Percentiles rank a stretch among this genome's conserved stretches.
Evolutionary conservation across 2,329 filamentous ascomycete species (phyloP).

Genomic region (Didymella exigua): DNA sequence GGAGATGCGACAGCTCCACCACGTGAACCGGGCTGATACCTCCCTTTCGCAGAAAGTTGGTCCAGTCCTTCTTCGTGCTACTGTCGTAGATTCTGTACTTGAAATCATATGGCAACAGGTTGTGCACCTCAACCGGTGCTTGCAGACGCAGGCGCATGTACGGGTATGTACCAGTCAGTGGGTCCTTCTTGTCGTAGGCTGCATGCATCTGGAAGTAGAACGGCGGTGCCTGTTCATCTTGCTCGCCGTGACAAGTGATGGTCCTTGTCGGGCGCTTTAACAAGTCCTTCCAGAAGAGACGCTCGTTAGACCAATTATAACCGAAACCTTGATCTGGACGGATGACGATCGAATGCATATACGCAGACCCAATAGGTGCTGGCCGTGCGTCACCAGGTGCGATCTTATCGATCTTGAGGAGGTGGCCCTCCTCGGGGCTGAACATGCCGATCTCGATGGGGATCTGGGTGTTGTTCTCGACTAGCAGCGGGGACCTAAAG

Average conservation of each 20-base stretch:
- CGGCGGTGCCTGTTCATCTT: constrained; percentile 73
- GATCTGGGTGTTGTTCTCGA: constrained; percentile 97
- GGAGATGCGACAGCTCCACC: constrained; percentile 90
- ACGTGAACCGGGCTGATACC: constrained; percentile 97
- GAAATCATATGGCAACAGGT: constrained; percentile 95
- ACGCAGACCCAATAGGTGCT: constrained; percentile 89
- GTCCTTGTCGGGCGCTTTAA: constrained; percentile 83
- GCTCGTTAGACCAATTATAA: constrained; percentile 91
- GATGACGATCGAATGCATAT: constrained; percentile 83
- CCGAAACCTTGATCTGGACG: constrained; percentile 95
- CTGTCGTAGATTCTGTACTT: constrained; percentile 99
- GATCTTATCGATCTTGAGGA: constrained; percentile 98
- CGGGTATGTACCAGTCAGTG: constrained; percentile 82
- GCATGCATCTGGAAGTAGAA: constrained; percentile 98
- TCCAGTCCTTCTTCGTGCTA: constrained; percentile 98
- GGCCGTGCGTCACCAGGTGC: constrained; percentile 87
- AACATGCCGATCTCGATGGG: constrained; percentile 92
- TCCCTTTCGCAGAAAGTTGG: constrained; percentile 94
- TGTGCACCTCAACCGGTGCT: constrained; percentile 91
- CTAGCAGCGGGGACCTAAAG: constrained; percentile 84
- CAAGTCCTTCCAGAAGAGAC: constrained; percentile 90
- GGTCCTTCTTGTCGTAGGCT: constrained; percentile 80
- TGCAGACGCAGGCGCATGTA: constrained; percentile 94
- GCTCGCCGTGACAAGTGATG: constrained; percentile 85
- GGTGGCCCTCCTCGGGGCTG: constrained; percentile 81